Evolutionary conservation across 257 asterid species (phyloP), one percentile per base, ranked within the genome.

Genomic region (Lycium barbarum): DNA sequence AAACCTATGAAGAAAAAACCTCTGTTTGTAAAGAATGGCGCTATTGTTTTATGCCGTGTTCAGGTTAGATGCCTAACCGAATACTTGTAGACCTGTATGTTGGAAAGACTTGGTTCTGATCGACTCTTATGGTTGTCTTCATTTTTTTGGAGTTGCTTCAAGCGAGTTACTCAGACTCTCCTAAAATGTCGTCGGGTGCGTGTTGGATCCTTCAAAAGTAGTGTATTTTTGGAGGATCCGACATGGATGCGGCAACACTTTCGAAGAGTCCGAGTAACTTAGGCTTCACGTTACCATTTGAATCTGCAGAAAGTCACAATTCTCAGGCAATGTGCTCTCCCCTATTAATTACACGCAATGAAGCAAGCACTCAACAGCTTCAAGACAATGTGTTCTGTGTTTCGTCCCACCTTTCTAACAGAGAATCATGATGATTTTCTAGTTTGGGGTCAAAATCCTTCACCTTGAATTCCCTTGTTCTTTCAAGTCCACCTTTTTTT

Each of bases 11-110:
- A 94, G 88, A 94, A 86, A 95, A 97, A 93, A 87, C 98, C 98
- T 9, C 98, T 92, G 47, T 97, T 95, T 88, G 99, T 97, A 14
- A 95, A 97, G 89, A 92, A 92, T 82, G 95, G 95, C 70, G 99
- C 99, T 20, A 81, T 91, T 86, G 97, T 97, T 83, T 90, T 90
- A 74, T 95, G 99, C 86, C 92, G 95, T 11, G 86, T 97, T 86
- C 99, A 97, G 99, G 99, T 95, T 61, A 61, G 89, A 65, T 86
- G 18, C 9, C 35, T 58, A 63, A 6, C 14, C 5, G 26, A 51
- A 33, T 13, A 3, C 47, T 2, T 7, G 63, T 26, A 4, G 63
- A 53, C 65, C 65, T 58, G 17, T 58, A 58, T 9, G n/a, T 22
- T 20, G n/a, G 61, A 40, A 74, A 74, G 17, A 11, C 58, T 18